phyloP scores from a whole-genome alignment of 768 basidiomycete species.

The Sistotremastrum suecicum region DNA sequence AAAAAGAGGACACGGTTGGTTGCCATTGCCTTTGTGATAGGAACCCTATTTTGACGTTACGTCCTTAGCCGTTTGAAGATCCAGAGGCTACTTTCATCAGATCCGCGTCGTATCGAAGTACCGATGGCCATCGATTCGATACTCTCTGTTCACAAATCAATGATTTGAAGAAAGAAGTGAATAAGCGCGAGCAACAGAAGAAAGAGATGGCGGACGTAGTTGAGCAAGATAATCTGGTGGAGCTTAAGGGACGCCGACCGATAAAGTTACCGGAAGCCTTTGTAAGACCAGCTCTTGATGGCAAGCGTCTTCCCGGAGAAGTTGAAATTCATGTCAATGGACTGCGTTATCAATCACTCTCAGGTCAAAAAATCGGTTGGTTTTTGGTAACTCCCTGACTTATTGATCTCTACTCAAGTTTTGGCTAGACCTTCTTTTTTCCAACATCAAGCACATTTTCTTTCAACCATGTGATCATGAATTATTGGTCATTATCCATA shows the following conservation, averaged over 20 bases:
- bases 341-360: constrained; percentile 77
- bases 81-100: constrained; percentile 94
- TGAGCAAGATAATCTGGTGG: constrained; percentile 81
- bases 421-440: constrained; percentile 73
- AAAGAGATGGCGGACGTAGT: constrained; percentile 98
- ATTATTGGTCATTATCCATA: constrained; percentile 83
- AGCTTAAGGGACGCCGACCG: constrained; percentile 80
- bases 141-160: constrained; percentile 84
- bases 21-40: neutral
- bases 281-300: constrained; percentile 85
- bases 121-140: constrained; percentile 82
- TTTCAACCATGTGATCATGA: constrained; percentile 99
- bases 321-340: constrained; percentile 98
- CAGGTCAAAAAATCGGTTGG: constrained; percentile 85
- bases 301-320: constrained; percentile 91
- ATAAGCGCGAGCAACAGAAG: constrained; percentile 94
- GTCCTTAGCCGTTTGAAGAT: constrained; percentile 78
- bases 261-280: constrained; percentile 83
- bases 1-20: constrained; percentile 92
- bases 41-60: constrained; percentile 1
- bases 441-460: constrained; percentile 95
- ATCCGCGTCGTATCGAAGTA: constrained; percentile 85
- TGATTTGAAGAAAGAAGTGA: constrained; percentile 90
- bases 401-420: neutral
- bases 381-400: constrained; percentile 5